Percentiles rank a stretch among this genome's conserved stretches.
Evolutionary conservation across 495 filamentous ascomycete genomes (phyloP).

Genomic region (Tuber microsphaerosporum): DNA sequence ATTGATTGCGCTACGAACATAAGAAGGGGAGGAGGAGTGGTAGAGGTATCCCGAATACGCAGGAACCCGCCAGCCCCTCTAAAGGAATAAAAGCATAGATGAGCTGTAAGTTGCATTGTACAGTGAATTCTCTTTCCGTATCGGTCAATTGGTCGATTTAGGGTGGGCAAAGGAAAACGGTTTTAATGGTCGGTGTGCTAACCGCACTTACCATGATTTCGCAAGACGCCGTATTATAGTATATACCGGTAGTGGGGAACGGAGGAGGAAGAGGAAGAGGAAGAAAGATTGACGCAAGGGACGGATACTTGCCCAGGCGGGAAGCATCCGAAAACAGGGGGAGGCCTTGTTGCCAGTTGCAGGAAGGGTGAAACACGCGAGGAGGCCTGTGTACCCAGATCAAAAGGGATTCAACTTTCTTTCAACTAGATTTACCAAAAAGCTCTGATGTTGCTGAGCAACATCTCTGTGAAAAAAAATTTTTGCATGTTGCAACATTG

Average conservation of each 20-base stretch:
- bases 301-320: not conserved
- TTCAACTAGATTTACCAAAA: too few species aligned
- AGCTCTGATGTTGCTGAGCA: too few species aligned
- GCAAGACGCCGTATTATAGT: not conserved
- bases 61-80: not conserved
- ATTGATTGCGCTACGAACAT: not conserved
- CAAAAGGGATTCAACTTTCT: too few species aligned
- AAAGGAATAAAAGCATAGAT: not conserved
- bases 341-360: too few species aligned
- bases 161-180: not conserved
- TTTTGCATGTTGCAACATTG: too few species aligned
- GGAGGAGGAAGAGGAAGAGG: not conserved
- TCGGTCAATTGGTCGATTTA: not conserved
- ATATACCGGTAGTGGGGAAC: not conserved
- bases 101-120: not conserved
- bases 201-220: not conserved
- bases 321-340: too few species aligned
- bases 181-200: not conserved
- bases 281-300: not conserved
- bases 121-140: not conserved
- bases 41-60: not conserved
- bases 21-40: not conserved
- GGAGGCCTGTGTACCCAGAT: too few species aligned
- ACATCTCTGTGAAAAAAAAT: too few species aligned
- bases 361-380: too few species aligned